Evolutionary conservation across 108 stramenopile species (phyloP), one percentile per base, ranked within the genome.

Genomic region (Poteriospumella lacustris): DNA sequence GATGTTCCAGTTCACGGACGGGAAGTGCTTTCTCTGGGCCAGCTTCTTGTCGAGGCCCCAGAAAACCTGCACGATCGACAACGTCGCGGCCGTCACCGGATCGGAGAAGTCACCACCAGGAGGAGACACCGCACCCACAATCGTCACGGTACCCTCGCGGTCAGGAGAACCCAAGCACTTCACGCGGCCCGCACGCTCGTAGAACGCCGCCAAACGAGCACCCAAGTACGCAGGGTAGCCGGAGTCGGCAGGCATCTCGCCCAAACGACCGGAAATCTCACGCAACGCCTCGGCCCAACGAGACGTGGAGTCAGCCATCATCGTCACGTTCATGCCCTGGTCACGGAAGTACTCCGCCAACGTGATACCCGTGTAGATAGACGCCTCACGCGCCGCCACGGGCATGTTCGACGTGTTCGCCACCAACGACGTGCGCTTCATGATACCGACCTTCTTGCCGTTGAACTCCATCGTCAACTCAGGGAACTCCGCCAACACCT

Each of bases 341-440:
- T 99, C 98, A 77, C 98, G 91, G 87, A 94, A 95, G 89, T 96
- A 97, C 84, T 96, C 95, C 59, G 95, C 94, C 33, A 70, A 38
- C 0, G 96, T 95, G 75, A 95, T 96, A 76, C 97, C 97, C 28
- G 98, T 99, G 91, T 99, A 99, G 85, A 99, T 99, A 68, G 94
- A 95, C 3, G 98, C 98, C 91, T 99, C 98, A 82, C 98, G 96
- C 39, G 98, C 98, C 67, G 98, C 98, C 83, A 99, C 98, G 73
- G 98, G 98, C 98, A 99, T 99, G 94, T 99, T 99, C 76, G 97
- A 97, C 38, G 98, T 99, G 88, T 99, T 99, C 80, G 98, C 98
- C 77, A 99, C 97, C 58, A 99, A 89, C 42, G 93, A 91, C n/a
- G 98, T 99, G 75, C 98, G 96, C 89, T 97, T 93, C 98, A 99